Base-by-base conservation (phyloP, 2,329 filamentous ascomycete species). In the Myrmaecium sp. region DNA sequence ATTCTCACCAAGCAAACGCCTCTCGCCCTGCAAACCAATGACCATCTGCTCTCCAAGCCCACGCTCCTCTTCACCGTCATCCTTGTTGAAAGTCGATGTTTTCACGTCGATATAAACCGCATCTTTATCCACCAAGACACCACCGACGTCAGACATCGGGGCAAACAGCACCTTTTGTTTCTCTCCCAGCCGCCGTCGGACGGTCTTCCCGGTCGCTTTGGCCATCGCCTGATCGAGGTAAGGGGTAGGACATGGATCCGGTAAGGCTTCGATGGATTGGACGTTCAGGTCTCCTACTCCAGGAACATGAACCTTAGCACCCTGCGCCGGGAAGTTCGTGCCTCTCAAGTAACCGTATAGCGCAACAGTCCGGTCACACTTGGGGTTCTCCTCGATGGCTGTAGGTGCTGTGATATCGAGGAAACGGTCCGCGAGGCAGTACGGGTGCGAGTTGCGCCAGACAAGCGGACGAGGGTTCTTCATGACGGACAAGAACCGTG, bases 31-130 rank as follows among this genome's bases (percentile, higher is more conserved):
- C 4, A 98, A 61, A 14, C 75, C 77, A 21, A 98, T 74, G 36
- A 98, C 89, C 52, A 98, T 70, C 51, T 94, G 83, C 49, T 98
- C 89, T 21, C 89, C 89, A 28, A 95, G 65, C n/a, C 89, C 89
- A 23, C 81, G 71, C 39, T 93, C 79, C 16, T 66, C 66, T 7
- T 15, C 13, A 4, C 65, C 66, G 1, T 55, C 66, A 7, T 80
- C 72, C 3, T 54, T 53, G 34, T 72, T 59, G 37, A 98, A 94
- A 4, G 69, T 91, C 15, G 64, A 60, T 9, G 67, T 70, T 46
- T 74, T 76, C 22, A 77, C 55, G 42, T 77, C 69, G 35, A 77
- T 94, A 58, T 92, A 98, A 19, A 98, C 84, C 5, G 86, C 84
- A 53, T 98, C 89, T 33, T 92, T 92, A 39, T 98, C 89, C 27